Conservation (phyloP, 371 early-diverging fungal genomes). For the Gilbertella persicaria region DNA sequence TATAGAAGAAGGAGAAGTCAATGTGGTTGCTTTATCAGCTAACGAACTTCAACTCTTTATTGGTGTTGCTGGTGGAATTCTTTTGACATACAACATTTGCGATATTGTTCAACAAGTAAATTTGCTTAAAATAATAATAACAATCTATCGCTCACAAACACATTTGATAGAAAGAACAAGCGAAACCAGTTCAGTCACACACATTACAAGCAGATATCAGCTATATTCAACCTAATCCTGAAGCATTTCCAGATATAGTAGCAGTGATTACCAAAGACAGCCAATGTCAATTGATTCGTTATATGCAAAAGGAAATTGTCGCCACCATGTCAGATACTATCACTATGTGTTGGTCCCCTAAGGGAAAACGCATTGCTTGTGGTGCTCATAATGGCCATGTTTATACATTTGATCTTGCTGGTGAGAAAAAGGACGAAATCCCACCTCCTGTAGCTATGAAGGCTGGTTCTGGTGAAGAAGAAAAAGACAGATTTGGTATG, state of each 20-base stretch:
- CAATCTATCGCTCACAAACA: background rate
- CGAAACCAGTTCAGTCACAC: slow-evolving; percentile 19
- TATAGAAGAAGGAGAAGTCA: slow-evolving; percentile 26
- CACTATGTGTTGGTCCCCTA: slow-evolving; percentile 55
- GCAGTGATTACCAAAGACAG: slow-evolving; percentile 29
- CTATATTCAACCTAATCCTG: slow-evolving; percentile 45
- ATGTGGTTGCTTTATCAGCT: slow-evolving; percentile 33
- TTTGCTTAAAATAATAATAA: no score
- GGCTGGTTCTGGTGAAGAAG: background rate
- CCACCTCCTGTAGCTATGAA: slow-evolving; percentile 1
- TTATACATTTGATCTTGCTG: slow-evolving; percentile 32
- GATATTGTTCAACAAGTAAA: slow-evolving; percentile 37
- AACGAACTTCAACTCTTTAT: slow-evolving; percentile 36
- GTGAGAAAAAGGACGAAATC: slow-evolving; percentile 24
- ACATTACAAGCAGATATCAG: slow-evolving; percentile 23
- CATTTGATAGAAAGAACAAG: slow-evolving; percentile 9
- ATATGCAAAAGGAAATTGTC: slow-evolving; percentile 14
- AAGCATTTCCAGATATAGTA: slow-evolving; percentile 31
- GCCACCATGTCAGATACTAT: slow-evolving; percentile 17
- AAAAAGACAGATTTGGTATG: background rate
- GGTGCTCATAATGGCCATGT: slow-evolving; percentile 38
- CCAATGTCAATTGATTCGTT: slow-evolving; percentile 23
- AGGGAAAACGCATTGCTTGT: slow-evolving; percentile 53
- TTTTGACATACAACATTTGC: slow-evolving; percentile 35
- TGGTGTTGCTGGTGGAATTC: slow-evolving; percentile 22